Evolutionary conservation across 257 asterid genomes (phyloP), one percentile per base, ranked within the genome.

Genomic region (Linderniella brevidens): DNA sequence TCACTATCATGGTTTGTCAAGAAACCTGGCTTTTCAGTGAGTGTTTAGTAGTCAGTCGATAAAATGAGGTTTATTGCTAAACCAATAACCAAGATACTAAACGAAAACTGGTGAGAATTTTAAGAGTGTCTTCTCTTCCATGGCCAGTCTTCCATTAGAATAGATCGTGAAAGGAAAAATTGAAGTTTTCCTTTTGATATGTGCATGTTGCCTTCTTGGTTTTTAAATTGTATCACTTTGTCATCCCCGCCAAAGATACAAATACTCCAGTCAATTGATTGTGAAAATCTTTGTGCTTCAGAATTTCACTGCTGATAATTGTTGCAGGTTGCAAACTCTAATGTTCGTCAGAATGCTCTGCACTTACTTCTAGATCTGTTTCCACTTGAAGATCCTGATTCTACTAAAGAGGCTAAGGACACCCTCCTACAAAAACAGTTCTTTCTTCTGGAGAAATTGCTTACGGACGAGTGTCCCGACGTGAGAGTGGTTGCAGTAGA

Each of bases 401-500:
- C 96, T 46, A 90, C 86, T 40, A 90, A 81, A 66, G 98, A 90
- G 71, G 81, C 58, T 47, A 76, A 78, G 54, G 98, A 86, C 52
- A 60, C 72, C 35, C 79, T 81, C 37, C 75, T 73, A 17, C 86
- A 85, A 47, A 85, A 75, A 52, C 98, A 90, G 56, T 81, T 76
- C 67, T 90, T 78, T 65, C 73, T 90, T 50, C 53, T 90, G 68
- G 96, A 90, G 63, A 81, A 77, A 61, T 62, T 81, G 62, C 80
- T 85, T 37, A 62, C 63, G 74, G 98, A 90, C 67, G 96, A 85
- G 39, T 78, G 93, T 63, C 87, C 93, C 1, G 92, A 79, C 42
- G 81, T 90, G 55, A 72, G 98, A 64, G 78, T 71, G 63, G 85
- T 85, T 42, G 96, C 98, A 17, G 96, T 90, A 62, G 98, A 90